phyloP scores from a whole-genome alignment of 192 early-diverging fungal species.

The Rhizophlyctis rosea region DNA sequence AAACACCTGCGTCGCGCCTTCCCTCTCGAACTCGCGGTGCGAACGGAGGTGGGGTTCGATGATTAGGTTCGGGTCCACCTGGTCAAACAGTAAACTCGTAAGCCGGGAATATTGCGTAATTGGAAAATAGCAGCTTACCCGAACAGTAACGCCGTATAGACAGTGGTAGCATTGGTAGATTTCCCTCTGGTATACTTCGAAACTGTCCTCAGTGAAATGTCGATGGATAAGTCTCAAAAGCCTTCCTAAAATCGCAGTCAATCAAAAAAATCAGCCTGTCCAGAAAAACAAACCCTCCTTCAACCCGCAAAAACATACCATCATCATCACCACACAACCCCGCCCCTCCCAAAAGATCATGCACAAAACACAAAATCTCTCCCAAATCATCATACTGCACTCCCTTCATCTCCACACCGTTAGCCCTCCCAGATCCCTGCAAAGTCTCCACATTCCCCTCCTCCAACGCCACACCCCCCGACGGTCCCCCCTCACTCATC shows the following conservation, averaged over 20 bases:
- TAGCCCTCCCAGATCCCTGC: too few species aligned
- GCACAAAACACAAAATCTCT: conserved; percentile 36
- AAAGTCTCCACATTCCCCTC: too few species aligned
- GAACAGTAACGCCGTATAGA: conserved; percentile 55
- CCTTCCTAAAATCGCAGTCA: too few species aligned
- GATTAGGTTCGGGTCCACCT: neutral
- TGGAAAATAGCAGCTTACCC: conserved; percentile 41
- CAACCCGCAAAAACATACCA: conserved; percentile 38
- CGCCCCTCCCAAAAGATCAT: conserved; percentile 61
- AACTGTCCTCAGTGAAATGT: conserved; percentile 36
- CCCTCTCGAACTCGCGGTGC: conserved; percentile 51
- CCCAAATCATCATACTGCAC: conserved; percentile 11
- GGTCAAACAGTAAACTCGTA: too few species aligned
- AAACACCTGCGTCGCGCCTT: conserved; percentile 54
- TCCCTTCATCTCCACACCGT: neutral
- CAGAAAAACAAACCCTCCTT: conserved; percentile 6
- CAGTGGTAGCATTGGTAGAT: conserved; percentile 69
- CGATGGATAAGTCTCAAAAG: conserved; percentile 32
- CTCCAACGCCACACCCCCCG: too few species aligned
- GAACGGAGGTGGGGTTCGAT: too few species aligned
- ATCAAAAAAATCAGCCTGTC: neutral
- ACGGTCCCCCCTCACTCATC: too few species aligned
- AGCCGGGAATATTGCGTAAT: too few species aligned
- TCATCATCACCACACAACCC: conserved; percentile 55
- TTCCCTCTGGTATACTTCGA: conserved; percentile 39